Conservation (phyloP, 805 yeast genomes). For the Diddensiella transvaalensis region DNA sequence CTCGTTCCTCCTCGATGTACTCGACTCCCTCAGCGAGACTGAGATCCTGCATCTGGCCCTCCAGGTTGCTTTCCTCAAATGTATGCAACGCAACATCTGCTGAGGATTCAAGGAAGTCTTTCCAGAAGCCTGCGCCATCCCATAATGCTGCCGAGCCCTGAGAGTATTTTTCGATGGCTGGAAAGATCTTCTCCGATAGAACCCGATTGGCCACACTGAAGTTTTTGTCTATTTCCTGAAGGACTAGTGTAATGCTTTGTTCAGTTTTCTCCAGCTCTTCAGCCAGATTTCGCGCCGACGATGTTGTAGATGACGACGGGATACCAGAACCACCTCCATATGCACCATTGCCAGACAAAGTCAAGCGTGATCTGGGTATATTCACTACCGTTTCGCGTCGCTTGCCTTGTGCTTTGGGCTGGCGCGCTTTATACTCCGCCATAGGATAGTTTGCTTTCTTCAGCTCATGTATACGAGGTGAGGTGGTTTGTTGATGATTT, state of each 20-base stretch:
- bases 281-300: constrained; percentile 21
- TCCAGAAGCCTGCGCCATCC: constrained; percentile 70
- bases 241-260: constrained; percentile 69
- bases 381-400: constrained; percentile 5
- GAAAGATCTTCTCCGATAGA: constrained; percentile 64
- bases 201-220: constrained; percentile 63
- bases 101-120: constrained; percentile 69
- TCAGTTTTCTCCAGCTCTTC: constrained; percentile 63
- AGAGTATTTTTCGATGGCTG: constrained; percentile 61
- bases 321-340: constrained; percentile 5
- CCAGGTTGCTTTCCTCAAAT: constrained; percentile 39
- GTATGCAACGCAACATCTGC: constrained; percentile 62
- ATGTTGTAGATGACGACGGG: constrained; percentile 4
- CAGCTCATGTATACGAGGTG: no score
- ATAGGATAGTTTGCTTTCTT: no score
- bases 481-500: no score
- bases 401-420: constrained; percentile 9
- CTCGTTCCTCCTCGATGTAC: not conserved
- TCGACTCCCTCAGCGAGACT: constrained; percentile 3
- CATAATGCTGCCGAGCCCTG: constrained; percentile 56
- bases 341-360: constrained; percentile 4
- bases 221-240: constrained; percentile 78
- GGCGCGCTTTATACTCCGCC: constrained; percentile 4
- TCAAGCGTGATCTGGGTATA: constrained; percentile 4
- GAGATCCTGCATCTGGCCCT: constrained; percentile 14